These are phyloP conservation scores for Quercus lobata DNA, from an alignment of 331 rosid genomes.

Conservation along the genomic window DNA sequence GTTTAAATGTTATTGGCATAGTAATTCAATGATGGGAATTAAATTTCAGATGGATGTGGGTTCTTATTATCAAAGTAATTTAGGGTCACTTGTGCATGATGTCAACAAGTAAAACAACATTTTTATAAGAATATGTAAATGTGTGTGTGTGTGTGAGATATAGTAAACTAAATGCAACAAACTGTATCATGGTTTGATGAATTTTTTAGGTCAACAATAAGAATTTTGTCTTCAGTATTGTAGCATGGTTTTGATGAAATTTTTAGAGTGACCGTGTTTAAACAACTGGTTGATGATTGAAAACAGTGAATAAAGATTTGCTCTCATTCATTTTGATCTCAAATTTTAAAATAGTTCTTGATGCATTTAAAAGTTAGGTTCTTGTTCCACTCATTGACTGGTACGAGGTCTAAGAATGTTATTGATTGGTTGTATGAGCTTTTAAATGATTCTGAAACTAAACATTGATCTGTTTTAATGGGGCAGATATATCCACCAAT, in stretches of 20 bases:
- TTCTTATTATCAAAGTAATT: not conserved
- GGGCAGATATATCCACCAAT: slow-evolving; percentile 95
- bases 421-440: not conserved
- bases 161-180: not conserved
- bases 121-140: no score
- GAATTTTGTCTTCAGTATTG: not conserved
- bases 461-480: slow-evolving; percentile 22
- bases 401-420: not conserved
- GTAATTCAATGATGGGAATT: not conserved
- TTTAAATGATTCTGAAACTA: slow-evolving; percentile 19
- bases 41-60: slow-evolving; percentile 1
- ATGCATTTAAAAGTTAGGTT: slow-evolving; percentile 6
- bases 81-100: not conserved
- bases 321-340: not conserved
- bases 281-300: not conserved
- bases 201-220: not conserved
- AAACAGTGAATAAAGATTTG: not conserved
- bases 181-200: not conserved
- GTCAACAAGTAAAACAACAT: not conserved
- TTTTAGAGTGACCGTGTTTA: slow-evolving; percentile 13
- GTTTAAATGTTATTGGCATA: not conserved
- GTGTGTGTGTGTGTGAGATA: no score
- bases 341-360: not conserved
- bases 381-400: not conserved
- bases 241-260: not conserved